Percentiles rank a stretch among this genome's conserved stretches.
phyloP scores from a whole-genome alignment of 768 basidiomycete species.

The Galerina marginata region DNA sequence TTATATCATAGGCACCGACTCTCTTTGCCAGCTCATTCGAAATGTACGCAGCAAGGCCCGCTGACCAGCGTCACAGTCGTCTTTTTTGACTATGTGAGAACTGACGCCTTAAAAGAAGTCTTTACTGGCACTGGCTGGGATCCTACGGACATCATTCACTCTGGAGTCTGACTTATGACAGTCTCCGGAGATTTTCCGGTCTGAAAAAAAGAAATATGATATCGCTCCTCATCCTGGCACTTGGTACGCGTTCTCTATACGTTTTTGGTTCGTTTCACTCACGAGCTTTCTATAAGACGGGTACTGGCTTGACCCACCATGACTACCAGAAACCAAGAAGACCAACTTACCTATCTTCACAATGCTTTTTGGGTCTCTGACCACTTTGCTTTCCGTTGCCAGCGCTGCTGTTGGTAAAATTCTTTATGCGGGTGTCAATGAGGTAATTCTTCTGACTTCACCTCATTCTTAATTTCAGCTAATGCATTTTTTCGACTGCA shows the following conservation, averaged over 20 bases:
- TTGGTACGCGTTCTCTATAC: background rate
- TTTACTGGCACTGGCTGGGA: background rate
- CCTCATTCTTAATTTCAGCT: background rate
- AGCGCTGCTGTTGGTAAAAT: slow-evolving; percentile 36
- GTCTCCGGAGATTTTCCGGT: slow-evolving; percentile 8
- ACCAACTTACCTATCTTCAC: background rate
- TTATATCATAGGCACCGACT: background rate
- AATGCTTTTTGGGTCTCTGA: slow-evolving; percentile 18
- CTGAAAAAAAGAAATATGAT: background rate
- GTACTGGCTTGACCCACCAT: background rate
- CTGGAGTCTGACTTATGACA: background rate
- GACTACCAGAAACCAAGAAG: background rate
- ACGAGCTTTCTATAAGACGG: slow-evolving; percentile 12
- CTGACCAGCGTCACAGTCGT: slow-evolving; percentile 10
- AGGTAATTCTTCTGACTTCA: slow-evolving; percentile 31
- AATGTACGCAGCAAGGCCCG: slow-evolving; percentile 7
- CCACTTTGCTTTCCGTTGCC: slow-evolving; percentile 17
- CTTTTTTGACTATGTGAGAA: slow-evolving; percentile 12
- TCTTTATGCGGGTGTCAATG: slow-evolving; percentile 51
- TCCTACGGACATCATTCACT: too few relatives aligned
- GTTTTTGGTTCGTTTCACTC: slow-evolving; percentile 13
- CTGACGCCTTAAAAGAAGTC: background rate
- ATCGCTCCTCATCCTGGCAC: background rate
- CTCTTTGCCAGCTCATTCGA: slow-evolving; percentile 19
- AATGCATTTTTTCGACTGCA: background rate